Evolutionary conservation across 768 basidiomycete species (phyloP).

Genomic region (Boletus bicolor): DNA sequence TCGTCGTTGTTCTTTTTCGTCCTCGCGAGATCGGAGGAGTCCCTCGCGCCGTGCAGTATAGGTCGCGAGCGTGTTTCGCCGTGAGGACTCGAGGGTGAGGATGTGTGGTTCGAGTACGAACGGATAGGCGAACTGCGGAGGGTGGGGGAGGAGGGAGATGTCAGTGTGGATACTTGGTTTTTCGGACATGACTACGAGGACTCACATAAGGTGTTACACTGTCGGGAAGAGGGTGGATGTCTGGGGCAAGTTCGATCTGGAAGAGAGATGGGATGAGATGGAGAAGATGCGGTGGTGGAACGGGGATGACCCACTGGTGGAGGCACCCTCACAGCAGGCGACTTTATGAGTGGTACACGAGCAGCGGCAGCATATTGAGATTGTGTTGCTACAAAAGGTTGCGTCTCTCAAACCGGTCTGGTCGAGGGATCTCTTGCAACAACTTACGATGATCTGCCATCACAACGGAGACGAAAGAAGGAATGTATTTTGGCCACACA

Average conservation of each 20-base stretch:
- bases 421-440: neutral
- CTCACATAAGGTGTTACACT: constrained; percentile 85
- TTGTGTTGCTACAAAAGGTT: constrained; percentile 24
- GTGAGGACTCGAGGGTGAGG: constrained; percentile 69
- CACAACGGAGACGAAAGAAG: neutral
- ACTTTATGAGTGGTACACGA: constrained; percentile 84
- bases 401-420: neutral
- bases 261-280: neutral
- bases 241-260: constrained; percentile 84
- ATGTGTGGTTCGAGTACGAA: constrained; percentile 90
- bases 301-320: constrained; percentile 51
- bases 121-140: constrained; percentile 85
- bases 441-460: constrained; percentile 27
- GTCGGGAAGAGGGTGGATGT: constrained; percentile 93
- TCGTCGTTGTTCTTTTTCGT: constrained; percentile 66
- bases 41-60: constrained; percentile 67
- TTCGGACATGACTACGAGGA: neutral
- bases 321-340: constrained; percentile 86
- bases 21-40: constrained; percentile 65
- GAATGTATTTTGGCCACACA: neutral
- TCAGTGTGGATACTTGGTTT: neutral
- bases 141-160: neutral
- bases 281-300: neutral
- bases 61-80: constrained; percentile 61
- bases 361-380: constrained; percentile 79